Evolutionary conservation across 1,284 basidiomycete genomes (phyloP), one percentile per base, ranked within the genome.

Genomic region (Naganishia sp.): DNA sequence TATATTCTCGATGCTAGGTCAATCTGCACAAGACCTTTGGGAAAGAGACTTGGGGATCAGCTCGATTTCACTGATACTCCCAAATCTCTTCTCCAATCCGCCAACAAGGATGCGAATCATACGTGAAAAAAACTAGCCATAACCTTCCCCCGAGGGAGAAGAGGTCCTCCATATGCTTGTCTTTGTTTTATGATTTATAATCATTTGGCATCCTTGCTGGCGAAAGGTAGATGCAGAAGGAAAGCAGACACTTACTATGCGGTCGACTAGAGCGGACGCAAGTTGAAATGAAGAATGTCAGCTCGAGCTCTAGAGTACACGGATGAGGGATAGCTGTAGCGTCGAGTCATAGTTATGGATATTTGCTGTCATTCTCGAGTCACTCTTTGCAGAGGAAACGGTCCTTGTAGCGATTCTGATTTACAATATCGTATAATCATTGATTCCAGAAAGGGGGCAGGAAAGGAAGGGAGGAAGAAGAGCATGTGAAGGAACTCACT

Each of bases 331-430:
- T 31, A 43, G 23, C 42, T 33, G 10, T 7, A 21, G 31, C 23
- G 16, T 25, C 42, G 33, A 16, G 53, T 67, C 66, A 67, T 66
- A 60, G 46, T 43, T 66, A 33, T 53, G 11, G 56, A 52, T 54
- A 54, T 53, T 4, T 59, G 57, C 57, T 66, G 65, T 66, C 65
- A 66, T 60, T 61, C 57, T 54, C 65, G 59, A 63, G 57, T 65
- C 64, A 57, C 45, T 25, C 45, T 31, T 44, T 18, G 48, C 23
- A 44, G 43, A 44, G 36, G 48, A 55, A 36, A 36, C n/a, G 61
- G 61, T 67, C 66, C 59, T 46, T 67, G 66, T 67, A 67, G 66
- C 66, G 66, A 67, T 67, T 67, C 66, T 67, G 66, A 63, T 63
- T 39, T 63, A 66, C 59, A 50, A 63, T 54, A 55, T 56, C 48